Evolutionary conservation across 108 stramenopile genomes (phyloP).

Genomic region (Chaetoceros muelleri): DNA sequence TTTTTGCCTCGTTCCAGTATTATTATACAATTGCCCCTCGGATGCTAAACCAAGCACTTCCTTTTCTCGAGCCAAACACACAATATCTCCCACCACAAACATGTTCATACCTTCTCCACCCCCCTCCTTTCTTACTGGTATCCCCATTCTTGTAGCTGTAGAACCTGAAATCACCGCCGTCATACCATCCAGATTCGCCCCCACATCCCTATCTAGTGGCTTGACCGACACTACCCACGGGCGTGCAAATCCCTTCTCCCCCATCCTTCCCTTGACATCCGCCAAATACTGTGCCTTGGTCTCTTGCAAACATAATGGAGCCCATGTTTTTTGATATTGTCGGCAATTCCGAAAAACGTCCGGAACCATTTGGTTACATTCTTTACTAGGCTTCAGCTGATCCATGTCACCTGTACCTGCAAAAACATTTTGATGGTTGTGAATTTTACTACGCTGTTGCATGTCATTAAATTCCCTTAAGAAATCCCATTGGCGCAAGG

Average conservation of each 20-base stretch:
- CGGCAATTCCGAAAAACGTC: conserved; percentile 56
- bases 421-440: conserved; percentile 4
- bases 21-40: conserved; percentile 17
- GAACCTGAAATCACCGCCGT: conserved; percentile 5
- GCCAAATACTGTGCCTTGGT: conserved; percentile 59
- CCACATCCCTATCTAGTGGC: conserved; percentile 23
- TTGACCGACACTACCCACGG: conserved; percentile 16
- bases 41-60: conserved; percentile 19
- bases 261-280: conserved; percentile 20
- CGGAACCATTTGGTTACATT: conserved; percentile 30
- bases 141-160: neutral
- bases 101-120: neutral
- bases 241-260: neutral
- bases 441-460: conserved; percentile 2
- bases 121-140: conserved; percentile 7
- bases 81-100: conserved; percentile 25
- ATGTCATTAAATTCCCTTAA: conserved; percentile 7
- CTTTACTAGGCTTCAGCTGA: neutral
- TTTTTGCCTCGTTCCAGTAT: conserved; percentile 8
- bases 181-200: conserved; percentile 14
- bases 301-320: conserved; percentile 66
- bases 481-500: conserved; percentile 75
- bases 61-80: conserved; percentile 11
- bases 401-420: neutral
- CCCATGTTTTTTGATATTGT: conserved; percentile 71